A percentile compares a stretch with the other conserved stretches of the same genome.
These are phyloP conservation scores for Sporodiniella umbellata DNA, from an alignment of 371 early-diverging fungal genomes.

Conservation along the genomic window DNA sequence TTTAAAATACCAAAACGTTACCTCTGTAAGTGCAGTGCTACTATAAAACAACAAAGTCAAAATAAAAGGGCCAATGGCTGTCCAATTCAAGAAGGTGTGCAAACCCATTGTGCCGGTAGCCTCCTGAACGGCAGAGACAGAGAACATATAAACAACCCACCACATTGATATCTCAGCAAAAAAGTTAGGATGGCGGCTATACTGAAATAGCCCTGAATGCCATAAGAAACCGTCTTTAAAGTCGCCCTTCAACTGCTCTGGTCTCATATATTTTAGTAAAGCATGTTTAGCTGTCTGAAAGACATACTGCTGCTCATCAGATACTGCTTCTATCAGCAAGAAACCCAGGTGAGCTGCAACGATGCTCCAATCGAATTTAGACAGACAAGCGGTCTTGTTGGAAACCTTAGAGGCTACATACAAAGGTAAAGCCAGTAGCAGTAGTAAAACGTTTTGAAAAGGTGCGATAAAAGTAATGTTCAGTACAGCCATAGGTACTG, in stretches of 20 bases:
- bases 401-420: constrained; percentile 41
- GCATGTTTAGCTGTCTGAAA: constrained; percentile 72
- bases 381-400: constrained; percentile 8
- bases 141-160: constrained; percentile 64
- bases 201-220: constrained; percentile 66
- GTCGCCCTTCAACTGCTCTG: constrained; percentile 33
- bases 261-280: constrained; percentile 27
- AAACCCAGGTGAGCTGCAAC: constrained; percentile 40
- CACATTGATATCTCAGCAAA: constrained; percentile 73
- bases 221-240: constrained; percentile 68
- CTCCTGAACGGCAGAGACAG: constrained; percentile 42
- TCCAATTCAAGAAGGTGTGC: constrained; percentile 51
- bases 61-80: constrained; percentile 50
- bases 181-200: constrained; percentile 83
- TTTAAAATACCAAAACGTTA: constrained; percentile 7
- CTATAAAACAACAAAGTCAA: constrained; percentile 72
- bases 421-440: constrained; percentile 61
- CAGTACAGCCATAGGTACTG: constrained; percentile 64
- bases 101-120: constrained; percentile 1
- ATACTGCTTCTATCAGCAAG: constrained; percentile 59
- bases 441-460: constrained; percentile 68
- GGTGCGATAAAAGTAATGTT: constrained; percentile 73
- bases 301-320: constrained; percentile 83
- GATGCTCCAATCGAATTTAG: constrained; percentile 47
- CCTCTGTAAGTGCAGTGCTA: constrained; percentile 77